Evolutionary conservation across 805 yeast genomes (phyloP), one percentile per base, ranked within the genome.

Genomic region (Clavispora asparagi): DNA sequence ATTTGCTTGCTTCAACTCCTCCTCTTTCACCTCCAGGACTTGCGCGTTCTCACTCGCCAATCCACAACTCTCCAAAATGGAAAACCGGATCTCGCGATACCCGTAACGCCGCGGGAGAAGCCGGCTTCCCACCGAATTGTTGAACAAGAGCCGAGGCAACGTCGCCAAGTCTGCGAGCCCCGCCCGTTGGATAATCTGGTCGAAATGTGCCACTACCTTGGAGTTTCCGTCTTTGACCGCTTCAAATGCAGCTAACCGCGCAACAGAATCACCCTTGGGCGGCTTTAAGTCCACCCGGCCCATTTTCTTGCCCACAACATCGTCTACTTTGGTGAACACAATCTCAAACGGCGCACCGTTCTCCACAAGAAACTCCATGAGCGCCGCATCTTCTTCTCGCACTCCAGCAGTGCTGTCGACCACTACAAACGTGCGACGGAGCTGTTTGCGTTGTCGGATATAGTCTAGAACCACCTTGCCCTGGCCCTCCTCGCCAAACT

Each of bases 321-420:
- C 73, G 60, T 90, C 97, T 40, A 83, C 77, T 56, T 89, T 89
- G 25, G 95, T 89, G 61, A 88, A 78, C 0, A 89, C 77, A 6
- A 89, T 64, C 49, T 87, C 92, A 63, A 83, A 87, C 0, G 86
- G 81, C 4, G 82, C 70, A 0, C 92, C 95, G 41, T 67, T 57
- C 1, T 66, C 65, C 1, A 64, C 67, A 40, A 89, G 63, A 41
- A 74, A 68, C 4, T 74, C 73, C 2, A 86, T 61, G 7, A 87
- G 71, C 25, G 62, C 46, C 13, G 63, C 59, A 61, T 90, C 96
- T 46, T 77, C 76, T 1, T 71, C 74, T 19, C 74, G 73, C 39
- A 86, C 65, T 0, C 92, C 92, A 39, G 72, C 74, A 16, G 72
- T 68, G 1, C 84, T 79, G 45, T 85, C 83, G 0, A 87, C 59